Evolutionary conservation across 202 grass and related monocot species (phyloP).

Genomic region (Saccharum hybrid): DNA sequence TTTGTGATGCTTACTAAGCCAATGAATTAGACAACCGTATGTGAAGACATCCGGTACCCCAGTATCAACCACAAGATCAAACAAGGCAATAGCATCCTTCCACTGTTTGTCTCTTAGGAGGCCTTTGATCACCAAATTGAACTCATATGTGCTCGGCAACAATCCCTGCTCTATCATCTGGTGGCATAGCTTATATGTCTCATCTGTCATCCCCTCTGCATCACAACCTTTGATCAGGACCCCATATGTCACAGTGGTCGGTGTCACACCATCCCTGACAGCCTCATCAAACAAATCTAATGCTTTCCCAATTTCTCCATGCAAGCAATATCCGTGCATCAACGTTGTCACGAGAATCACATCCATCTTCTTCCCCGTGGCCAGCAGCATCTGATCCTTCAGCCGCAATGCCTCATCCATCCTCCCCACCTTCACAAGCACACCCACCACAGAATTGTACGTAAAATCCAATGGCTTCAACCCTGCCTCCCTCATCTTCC

Average conservation of each 20-base stretch:
- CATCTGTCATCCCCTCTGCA: conserved; percentile 56
- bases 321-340: conserved; percentile 75
- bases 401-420: conserved; percentile 65
- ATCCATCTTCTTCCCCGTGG: conserved; percentile 54
- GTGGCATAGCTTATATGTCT: conserved; percentile 60
- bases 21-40: conserved; percentile 66
- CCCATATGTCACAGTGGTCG: conserved; percentile 57
- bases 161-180: conserved; percentile 72
- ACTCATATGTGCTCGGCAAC: conserved; percentile 41
- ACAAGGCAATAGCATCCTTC: conserved; percentile 60
- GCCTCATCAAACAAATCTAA: conserved; percentile 59
- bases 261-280: conserved; percentile 49
- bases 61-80: conserved; percentile 53
- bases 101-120: conserved; percentile 64
- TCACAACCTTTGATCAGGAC: conserved; percentile 72
- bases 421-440: conserved; percentile 62
- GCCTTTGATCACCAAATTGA: conserved; percentile 62
- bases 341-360: conserved; percentile 56
- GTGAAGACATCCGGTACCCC: conserved; percentile 57
- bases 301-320: conserved; percentile 56
- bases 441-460: conserved; percentile 49
- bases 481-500: conserved; percentile 59
- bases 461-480: conserved; percentile 50
- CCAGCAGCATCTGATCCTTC: conserved; percentile 67
- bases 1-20: conserved; percentile 58